A percentile compares a stretch with the other conserved stretches of the same genome.
phyloP scores from a whole-genome alignment of 2,329 filamentous ascomycete genomes.

The Sporothrix globosa region DNA sequence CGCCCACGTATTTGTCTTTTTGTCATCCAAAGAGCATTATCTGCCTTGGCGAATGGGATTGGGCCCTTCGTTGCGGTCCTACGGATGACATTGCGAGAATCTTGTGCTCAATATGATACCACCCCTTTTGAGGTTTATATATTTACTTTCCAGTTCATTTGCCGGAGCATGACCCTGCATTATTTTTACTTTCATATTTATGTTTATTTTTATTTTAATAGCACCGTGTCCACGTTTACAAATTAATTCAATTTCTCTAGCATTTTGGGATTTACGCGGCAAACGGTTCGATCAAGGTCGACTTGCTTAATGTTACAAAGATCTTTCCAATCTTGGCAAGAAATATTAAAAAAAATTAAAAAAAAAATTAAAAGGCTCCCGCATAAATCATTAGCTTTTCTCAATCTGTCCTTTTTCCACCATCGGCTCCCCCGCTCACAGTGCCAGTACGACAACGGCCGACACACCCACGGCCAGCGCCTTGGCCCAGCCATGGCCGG shows the following conservation, averaged over 20 bases:
- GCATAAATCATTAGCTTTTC: neutral
- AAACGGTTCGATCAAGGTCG: neutral
- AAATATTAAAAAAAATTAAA: no score
- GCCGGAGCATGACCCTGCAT: neutral
- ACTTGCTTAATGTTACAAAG: neutral
- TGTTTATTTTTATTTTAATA: neutral
- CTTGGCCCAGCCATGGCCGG: neutral
- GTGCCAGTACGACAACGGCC: neutral
- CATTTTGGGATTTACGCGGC: neutral
- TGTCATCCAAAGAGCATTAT: no score
- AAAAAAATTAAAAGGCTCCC: neutral
- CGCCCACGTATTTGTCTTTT: neutral
- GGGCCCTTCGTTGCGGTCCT: neutral
- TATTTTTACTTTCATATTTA: neutral
- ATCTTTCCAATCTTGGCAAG: neutral
- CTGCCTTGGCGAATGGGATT: neutral
- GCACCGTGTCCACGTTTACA: neutral
- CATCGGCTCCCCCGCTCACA: neutral
- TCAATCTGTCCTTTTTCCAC: neutral
- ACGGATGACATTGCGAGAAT: neutral
- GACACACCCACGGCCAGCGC: constrained; percentile 6
- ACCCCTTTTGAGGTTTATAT: constrained; percentile 1
- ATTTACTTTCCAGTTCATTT: neutral
- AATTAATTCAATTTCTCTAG: neutral
- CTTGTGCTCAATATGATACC: constrained; percentile 9